Percentiles rank a stretch among this genome's conserved stretches.
Conservation (phyloP, 1,284 basidiomycete species). For the Earliella scabrosa region DNA sequence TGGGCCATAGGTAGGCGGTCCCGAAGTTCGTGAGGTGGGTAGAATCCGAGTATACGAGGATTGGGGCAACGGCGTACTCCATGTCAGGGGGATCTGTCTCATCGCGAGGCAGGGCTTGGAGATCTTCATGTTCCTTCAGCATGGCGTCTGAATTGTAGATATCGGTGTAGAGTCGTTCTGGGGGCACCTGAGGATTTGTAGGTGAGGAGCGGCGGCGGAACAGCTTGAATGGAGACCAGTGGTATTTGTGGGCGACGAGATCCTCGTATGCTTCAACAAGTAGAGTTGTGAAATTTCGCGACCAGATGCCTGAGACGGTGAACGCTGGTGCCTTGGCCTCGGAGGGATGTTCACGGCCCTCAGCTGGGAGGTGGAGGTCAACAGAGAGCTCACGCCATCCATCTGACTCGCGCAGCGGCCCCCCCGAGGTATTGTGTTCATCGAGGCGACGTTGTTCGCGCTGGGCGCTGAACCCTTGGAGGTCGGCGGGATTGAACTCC, state of each 20-base stretch:
- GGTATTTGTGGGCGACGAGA: neutral
- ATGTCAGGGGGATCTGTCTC: constrained; percentile 15
- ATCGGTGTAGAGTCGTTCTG: constrained; percentile 21
- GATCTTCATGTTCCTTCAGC: constrained; percentile 17
- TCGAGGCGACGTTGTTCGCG: constrained; percentile 23
- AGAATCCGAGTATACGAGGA: constrained; percentile 22
- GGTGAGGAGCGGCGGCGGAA: neutral
- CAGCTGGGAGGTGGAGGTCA: constrained; percentile 29
- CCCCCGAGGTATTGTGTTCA: neutral
- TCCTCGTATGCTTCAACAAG: neutral
- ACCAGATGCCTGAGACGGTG: constrained; percentile 28
- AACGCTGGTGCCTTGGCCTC: constrained; percentile 31
- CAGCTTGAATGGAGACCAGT: neutral
- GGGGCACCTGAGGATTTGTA: neutral
- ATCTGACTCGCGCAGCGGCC: constrained; percentile 14
- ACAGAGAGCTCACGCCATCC: constrained; percentile 33
- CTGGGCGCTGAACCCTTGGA: constrained; percentile 21
- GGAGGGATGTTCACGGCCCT: constrained; percentile 10
- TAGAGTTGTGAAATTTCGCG: constrained; percentile 1
- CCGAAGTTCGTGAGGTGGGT: constrained; percentile 16
- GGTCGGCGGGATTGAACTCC: constrained; percentile 28
- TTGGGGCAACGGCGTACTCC: constrained; percentile 17
- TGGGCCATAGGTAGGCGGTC: constrained; percentile 13
- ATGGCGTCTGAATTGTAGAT: constrained; percentile 23
- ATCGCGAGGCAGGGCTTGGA: constrained; percentile 10